Conservation (phyloP, 1,139 yeast species). For the Chernovozyma aurita region DNA sequence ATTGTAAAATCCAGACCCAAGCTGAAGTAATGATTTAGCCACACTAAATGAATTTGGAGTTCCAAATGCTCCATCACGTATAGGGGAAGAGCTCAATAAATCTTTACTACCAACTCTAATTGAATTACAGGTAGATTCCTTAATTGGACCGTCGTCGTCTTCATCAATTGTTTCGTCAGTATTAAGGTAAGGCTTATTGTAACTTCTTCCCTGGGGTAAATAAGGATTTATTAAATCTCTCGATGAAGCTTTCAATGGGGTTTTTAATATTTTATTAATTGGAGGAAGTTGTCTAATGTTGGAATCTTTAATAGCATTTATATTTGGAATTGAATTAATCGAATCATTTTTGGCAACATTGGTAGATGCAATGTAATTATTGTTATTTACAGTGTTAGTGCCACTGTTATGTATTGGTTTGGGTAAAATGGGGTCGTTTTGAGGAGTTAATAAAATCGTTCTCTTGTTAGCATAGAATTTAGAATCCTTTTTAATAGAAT, state of each 20-base stretch:
- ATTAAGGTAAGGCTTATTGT: conserved; percentile 10
- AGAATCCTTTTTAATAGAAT: conserved; percentile 29
- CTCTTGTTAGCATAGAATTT: conserved; percentile 19
- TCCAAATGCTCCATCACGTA: conserved; percentile 24
- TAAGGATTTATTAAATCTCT: conserved; percentile 15
- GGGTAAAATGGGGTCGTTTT: neutral
- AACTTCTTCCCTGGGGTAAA: conserved; percentile 8
- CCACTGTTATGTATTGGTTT: neutral
- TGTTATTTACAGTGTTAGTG: neutral
- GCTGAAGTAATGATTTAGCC: conserved; percentile 45
- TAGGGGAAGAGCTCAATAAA: conserved; percentile 29
- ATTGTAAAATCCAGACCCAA: conserved; percentile 21
- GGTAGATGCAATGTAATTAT: neutral
- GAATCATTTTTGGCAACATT: neutral
- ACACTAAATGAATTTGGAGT: conserved; percentile 49
- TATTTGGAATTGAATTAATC: neutral
- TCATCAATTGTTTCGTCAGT: conserved; percentile 39
- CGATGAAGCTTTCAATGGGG: conserved; percentile 37
- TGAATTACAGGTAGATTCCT: conserved; percentile 4
- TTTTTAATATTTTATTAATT: conserved; percentile 42
- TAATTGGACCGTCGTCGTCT: conserved; percentile 18
- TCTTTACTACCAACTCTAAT: conserved; percentile 3
- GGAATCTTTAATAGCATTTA: neutral
- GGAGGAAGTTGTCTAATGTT: conserved; percentile 26
- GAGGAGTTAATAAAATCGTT: conserved; percentile 9